Evolutionary conservation across 1,284 basidiomycete genomes (phyloP).

Genomic region (Cystobasidiaceae sp.): DNA sequence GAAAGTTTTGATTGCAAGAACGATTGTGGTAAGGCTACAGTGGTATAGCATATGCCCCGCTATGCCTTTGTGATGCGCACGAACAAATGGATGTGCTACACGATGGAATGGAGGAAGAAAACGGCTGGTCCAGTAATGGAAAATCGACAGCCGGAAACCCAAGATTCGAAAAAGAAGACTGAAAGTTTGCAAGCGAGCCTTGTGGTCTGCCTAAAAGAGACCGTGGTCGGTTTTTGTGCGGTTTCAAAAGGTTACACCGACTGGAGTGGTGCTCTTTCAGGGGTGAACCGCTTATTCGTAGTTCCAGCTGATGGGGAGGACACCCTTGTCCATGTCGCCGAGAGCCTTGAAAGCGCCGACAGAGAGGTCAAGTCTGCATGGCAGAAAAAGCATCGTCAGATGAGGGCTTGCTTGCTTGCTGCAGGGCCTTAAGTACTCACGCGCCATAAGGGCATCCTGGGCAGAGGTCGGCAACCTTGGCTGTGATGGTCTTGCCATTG

Average conservation of each 20-base stretch:
- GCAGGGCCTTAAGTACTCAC: neutral
- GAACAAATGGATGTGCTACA: too few relatives aligned
- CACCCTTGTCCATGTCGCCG: slow-evolving; percentile 55
- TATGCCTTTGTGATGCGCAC: too few relatives aligned
- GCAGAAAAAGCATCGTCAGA: slow-evolving; percentile 52
- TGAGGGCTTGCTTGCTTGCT: neutral
- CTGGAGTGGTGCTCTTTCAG: too few relatives aligned
- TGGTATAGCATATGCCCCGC: neutral
- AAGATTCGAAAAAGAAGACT: too few relatives aligned
- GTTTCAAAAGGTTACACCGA: too few relatives aligned
- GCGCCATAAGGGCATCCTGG: slow-evolving; percentile 40
- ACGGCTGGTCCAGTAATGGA: too few relatives aligned
- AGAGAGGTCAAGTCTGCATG: slow-evolving; percentile 69
- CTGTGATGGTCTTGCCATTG: slow-evolving; percentile 59
- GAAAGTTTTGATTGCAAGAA: too few relatives aligned
- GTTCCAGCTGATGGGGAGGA: slow-evolving; percentile 56
- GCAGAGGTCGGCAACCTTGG: slow-evolving; percentile 50
- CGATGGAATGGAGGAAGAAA: too few relatives aligned
- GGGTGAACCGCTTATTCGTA: slow-evolving; percentile 47
- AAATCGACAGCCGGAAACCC: too few relatives aligned
- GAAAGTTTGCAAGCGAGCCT: too few relatives aligned
- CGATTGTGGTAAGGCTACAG: neutral
- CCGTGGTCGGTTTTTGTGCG: neutral
- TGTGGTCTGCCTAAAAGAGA: too few relatives aligned
- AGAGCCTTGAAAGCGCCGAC: slow-evolving; percentile 64